These are phyloP conservation scores for Morella rubra DNA, from an alignment of 306 rosid species.

Conservation along the genomic window DNA sequence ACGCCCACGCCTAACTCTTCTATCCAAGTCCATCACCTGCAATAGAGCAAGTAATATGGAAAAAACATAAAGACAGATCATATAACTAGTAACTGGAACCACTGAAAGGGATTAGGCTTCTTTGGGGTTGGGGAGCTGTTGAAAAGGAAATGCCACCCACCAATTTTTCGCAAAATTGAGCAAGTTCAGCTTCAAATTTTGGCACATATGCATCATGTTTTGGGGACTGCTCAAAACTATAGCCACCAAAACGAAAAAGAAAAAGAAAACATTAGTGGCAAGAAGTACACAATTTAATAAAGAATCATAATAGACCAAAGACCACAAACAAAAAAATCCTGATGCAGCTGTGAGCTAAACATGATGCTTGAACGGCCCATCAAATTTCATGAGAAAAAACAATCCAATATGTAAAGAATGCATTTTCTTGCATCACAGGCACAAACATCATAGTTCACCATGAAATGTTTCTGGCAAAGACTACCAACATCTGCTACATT, in stretches of 20 bases:
- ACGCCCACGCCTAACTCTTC: conserved; percentile 94
- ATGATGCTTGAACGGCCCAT: not conserved
- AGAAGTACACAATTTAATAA: conserved; percentile 16
- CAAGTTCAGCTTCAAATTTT: conserved; percentile 91
- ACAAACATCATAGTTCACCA: not conserved
- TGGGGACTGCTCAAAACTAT: conserved; percentile 91
- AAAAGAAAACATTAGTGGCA: conserved; percentile 14
- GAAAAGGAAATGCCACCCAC: conserved; percentile 38
- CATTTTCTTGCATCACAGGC: not conserved
- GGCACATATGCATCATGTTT: conserved; percentile 80
- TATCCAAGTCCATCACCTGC: conserved; percentile 96
- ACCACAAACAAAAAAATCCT: not conserved
- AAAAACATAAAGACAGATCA: not conserved
- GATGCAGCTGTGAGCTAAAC: not conserved
- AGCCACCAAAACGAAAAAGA: conserved; percentile 20
- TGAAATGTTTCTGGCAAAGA: not conserved
- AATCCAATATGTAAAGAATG: not conserved
- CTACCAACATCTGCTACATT: not conserved
- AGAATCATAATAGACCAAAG: not conserved
- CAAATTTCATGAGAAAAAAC: not conserved
- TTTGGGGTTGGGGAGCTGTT: not conserved
- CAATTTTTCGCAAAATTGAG: conserved; percentile 94
- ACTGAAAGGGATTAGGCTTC: too few relatives aligned
- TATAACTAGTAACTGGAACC: not conserved
- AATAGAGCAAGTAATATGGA: conserved; percentile 5